These are phyloP conservation scores for Calocera viscosa DNA, from an alignment of 768 basidiomycete genomes.

Conservation along the genomic window DNA sequence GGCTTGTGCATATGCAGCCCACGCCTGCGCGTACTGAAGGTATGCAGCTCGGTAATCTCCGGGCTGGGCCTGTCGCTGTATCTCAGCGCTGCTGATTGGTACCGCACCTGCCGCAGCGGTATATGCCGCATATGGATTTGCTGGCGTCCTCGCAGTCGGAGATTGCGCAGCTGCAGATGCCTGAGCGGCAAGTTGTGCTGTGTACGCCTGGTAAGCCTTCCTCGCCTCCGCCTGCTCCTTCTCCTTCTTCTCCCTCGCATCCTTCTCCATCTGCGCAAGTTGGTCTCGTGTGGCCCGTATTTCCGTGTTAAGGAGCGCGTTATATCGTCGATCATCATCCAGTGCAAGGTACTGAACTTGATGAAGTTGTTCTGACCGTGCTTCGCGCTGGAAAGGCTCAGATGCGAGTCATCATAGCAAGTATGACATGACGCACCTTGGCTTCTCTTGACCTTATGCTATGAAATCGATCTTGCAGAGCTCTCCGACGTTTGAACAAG, in stretches of 20 bases:
- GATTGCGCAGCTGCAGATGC: neutral
- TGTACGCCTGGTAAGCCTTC: neutral
- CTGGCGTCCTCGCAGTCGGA: neutral
- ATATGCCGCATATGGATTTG: neutral
- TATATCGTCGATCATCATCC: slow-evolving; percentile 55
- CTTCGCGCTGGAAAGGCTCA: slow-evolving; percentile 37
- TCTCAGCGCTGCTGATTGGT: neutral
- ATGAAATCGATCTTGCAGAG: slow-evolving; percentile 49
- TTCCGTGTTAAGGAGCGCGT: slow-evolving; percentile 43
- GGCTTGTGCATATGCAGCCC: neutral
- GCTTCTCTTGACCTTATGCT: slow-evolving; percentile 42
- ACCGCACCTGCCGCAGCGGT: neutral
- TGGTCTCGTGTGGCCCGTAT: slow-evolving; percentile 32
- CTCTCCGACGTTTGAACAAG: slow-evolving; percentile 46
- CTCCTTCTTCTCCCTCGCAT: slow-evolving; percentile 56
- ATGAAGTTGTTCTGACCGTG: slow-evolving; percentile 52
- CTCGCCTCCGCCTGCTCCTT: slow-evolving; percentile 24
- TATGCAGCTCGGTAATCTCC: neutral
- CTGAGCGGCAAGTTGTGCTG: neutral
- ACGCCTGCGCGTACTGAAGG: neutral
- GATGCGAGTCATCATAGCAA: neutral
- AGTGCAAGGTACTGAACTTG: slow-evolving; percentile 49
- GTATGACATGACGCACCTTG: slow-evolving; percentile 29
- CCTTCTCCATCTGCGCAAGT: slow-evolving; percentile 55
- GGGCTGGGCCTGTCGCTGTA: neutral